Conservation (phyloP, 2,329 filamentous ascomycete genomes). For the Chrysosporium keratinophilum region DNA sequence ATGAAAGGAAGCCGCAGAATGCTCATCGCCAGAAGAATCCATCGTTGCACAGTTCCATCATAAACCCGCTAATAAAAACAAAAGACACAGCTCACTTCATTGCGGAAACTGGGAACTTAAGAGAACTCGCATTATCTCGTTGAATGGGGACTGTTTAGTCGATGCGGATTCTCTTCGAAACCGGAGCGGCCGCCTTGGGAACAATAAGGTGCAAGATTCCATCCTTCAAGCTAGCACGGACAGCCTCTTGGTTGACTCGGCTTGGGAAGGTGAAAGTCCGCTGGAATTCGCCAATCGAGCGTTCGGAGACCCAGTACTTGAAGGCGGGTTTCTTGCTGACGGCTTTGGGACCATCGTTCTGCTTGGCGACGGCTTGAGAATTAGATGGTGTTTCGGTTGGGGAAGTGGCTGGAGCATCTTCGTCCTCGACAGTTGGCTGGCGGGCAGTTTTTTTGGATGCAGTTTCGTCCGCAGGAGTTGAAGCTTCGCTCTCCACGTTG, state of each 20-base stretch:
- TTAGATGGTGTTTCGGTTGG: slow-evolving; percentile 13
- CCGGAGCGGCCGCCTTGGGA: slow-evolving; percentile 44
- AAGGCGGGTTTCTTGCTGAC: slow-evolving; percentile 17
- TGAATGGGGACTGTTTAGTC: slow-evolving; percentile 29
- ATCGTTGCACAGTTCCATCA: no score
- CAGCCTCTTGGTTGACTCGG: slow-evolving; percentile 47
- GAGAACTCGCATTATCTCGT: not conserved
- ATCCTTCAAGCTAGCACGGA: slow-evolving; percentile 50
- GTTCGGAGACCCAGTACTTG: slow-evolving; percentile 49
- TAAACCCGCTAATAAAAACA: no score
- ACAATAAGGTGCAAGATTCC: slow-evolving; percentile 47
- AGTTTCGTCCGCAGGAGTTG: slow-evolving; percentile 15
- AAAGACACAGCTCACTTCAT: not conserved
- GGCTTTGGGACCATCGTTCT: slow-evolving; percentile 17
- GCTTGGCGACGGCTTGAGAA: slow-evolving; percentile 22
- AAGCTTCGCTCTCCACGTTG: slow-evolving; percentile 16
- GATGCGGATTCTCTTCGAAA: slow-evolving; percentile 45
- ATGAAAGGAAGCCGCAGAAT: not conserved
- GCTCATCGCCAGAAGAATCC: not conserved
- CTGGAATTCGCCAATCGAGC: slow-evolving; percentile 48
- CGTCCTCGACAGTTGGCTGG: slow-evolving; percentile 46
- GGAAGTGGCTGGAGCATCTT: slow-evolving; percentile 18
- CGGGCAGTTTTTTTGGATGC: slow-evolving; percentile 24
- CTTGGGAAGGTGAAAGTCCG: slow-evolving; percentile 48
- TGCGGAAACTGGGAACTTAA: not conserved